Percentiles rank a stretch among this genome's conserved stretches.
Evolutionary conservation across 2,329 filamentous ascomycete species (phyloP).

Genomic region (Aspergillus pseudoviridinutans): DNA sequence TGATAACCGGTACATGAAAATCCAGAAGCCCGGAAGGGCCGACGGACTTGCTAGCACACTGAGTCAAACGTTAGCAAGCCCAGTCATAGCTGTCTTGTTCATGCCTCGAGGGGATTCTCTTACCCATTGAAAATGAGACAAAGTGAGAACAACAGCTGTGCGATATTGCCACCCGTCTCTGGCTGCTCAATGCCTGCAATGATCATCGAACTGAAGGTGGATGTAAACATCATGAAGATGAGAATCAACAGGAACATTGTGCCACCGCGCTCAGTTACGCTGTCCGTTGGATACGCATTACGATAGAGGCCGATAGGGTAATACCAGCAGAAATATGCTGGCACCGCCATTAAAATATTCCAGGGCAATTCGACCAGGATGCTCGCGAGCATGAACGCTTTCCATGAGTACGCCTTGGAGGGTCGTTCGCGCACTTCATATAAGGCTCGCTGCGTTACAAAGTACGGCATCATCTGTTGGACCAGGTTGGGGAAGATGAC

Average conservation of each 20-base stretch:
- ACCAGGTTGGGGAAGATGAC: conserved; percentile 64
- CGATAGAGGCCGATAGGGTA: conserved; percentile 53
- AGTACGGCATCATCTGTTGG: conserved; percentile 52
- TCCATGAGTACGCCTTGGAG: conserved; percentile 68
- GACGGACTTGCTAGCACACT: conserved; percentile 58
- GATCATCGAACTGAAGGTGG: conserved; percentile 67
- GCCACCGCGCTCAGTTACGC: conserved; percentile 50
- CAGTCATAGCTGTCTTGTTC: background rate
- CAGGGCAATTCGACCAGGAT: conserved; percentile 66
- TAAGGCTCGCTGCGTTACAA: conserved; percentile 51
- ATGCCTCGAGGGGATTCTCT: conserved; percentile 3
- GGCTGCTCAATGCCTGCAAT: conserved; percentile 66
- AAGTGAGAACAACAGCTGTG: conserved; percentile 55
- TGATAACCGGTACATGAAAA: conserved; percentile 68
- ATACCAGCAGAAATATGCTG: conserved; percentile 63
- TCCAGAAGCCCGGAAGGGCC: conserved; percentile 67
- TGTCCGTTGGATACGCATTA: conserved; percentile 32
- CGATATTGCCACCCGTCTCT: conserved; percentile 60
- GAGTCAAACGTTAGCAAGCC: conserved; percentile 1
- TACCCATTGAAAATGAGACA: conserved; percentile 54
- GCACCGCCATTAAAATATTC: conserved; percentile 52
- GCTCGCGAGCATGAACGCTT: conserved; percentile 64
- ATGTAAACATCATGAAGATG: conserved; percentile 65
- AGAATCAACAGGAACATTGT: conserved; percentile 62
- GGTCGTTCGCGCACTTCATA: conserved; percentile 57